Evolutionary conservation across 2,329 filamentous ascomycete species (phyloP), one percentile per base, ranked within the genome.

Genomic region (Xylaria sp.): DNA sequence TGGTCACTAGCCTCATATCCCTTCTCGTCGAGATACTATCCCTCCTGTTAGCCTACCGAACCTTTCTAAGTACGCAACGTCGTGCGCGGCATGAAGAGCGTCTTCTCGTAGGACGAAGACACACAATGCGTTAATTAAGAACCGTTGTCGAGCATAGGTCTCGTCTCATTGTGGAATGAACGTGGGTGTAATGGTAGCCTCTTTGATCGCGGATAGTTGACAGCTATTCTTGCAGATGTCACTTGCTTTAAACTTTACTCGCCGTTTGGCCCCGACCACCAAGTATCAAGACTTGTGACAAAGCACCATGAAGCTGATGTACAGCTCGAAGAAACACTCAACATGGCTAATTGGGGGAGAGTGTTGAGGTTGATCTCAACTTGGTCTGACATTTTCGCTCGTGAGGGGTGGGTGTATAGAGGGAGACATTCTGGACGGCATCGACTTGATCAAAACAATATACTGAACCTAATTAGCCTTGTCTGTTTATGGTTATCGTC

Each of bases 21-120:
- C 65, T 70, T 59, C 17, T 70, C 23, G 42, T 68, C 17, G 44
- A 62, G 23, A 51, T 68, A 36, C 20, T 66, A 6, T 70, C 68
- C 1, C 68, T 70, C 13, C 15, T 70, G 4, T 42, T 70, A 13
- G 65, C 67, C 36, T 67, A 67, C 60, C 57, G 36, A 48, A 65
- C 65, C 33, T 63, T 67, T 40, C 4, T 58, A 7, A 49, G 23
- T n/a, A 36, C n/a, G 11, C 64, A 28, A 28, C 13, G 26, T 7
- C 44, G n/a, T n/a, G 23, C 26, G 40, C 63, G 33, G 13, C 42
- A 53, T 23, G 54, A 67, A 60, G 38, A 70, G 44, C 59, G 36
- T 61, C 26, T 53, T 33, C 17, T 51, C 15, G 13, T 60, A 3
- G 48, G 11, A 26, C 56, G 56, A 57, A 65, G 62, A 40, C 48